phyloP scores from a whole-genome alignment of 2,329 filamentous ascomycete species.

The Escovopsis sp. region DNA sequence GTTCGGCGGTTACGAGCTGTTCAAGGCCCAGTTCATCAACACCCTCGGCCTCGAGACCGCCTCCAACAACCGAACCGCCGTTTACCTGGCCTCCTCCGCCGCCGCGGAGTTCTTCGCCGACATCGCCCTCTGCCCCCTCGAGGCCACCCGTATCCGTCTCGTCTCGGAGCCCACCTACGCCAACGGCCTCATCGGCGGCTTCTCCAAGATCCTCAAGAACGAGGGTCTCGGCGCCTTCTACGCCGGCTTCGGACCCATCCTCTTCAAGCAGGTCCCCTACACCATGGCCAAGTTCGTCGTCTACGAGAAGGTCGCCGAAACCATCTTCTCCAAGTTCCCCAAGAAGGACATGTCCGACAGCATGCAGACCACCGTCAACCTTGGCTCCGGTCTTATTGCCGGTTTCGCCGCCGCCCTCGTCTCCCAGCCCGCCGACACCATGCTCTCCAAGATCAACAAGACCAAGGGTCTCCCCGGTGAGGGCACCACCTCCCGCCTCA shows the following conservation, averaged over 20 bases:
- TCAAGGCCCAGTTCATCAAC: conserved; percentile 87
- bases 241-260: conserved; percentile 76
- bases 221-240: conserved; percentile 82
- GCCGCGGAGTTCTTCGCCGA: conserved; percentile 57
- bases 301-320: conserved; percentile 75
- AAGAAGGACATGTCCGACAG: conserved; percentile 54
- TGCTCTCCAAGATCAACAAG: conserved; percentile 96
- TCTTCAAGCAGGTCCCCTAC: conserved; percentile 64
- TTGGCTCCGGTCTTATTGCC: conserved; percentile 38
- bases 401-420: conserved; percentile 77
- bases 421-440: conserved; percentile 84
- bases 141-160: conserved; percentile 87
- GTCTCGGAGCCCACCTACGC: conserved; percentile 80
- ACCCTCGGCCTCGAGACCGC: conserved; percentile 62
- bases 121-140: conserved; percentile 77
- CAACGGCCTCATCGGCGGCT: conserved; percentile 62
- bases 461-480: conserved; percentile 76
- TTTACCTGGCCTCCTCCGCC: conserved; percentile 61
- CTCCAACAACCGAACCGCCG: conserved; percentile 62
- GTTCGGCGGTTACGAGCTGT: conserved; percentile 91
- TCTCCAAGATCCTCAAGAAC: conserved; percentile 67
- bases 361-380: conserved; percentile 67
- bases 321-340: conserved; percentile 53
- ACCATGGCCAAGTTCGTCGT: conserved; percentile 94
- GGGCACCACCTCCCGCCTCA: conserved; percentile 62